Conservation (phyloP, 805 yeast species). For the Wickerhamiella kazuoi region DNA sequence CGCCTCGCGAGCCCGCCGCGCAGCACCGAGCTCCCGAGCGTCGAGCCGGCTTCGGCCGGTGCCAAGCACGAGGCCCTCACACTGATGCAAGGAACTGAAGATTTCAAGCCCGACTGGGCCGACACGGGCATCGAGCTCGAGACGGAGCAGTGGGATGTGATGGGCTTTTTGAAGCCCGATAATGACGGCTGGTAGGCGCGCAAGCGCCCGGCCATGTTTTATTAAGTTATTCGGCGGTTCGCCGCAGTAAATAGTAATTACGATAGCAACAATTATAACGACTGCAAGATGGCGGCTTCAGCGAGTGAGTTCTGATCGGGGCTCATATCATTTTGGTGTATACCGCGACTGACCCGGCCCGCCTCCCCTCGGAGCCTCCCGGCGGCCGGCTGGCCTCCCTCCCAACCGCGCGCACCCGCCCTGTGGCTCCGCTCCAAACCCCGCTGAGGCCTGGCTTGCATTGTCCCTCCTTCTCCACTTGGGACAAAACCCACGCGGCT, state of each 20-base stretch:
- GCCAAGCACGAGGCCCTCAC: neutral
- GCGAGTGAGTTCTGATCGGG: too few species aligned
- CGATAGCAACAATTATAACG: neutral
- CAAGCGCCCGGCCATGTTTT: neutral
- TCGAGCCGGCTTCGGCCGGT: neutral
- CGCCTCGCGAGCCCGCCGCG: neutral
- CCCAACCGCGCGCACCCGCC: too few species aligned
- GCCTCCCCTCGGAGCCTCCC: too few species aligned
- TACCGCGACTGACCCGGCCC: too few species aligned
- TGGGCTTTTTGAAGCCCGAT: slow-evolving; percentile 1
- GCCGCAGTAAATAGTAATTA: neutral
- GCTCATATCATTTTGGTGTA: too few species aligned
- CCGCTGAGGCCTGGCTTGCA: too few species aligned
- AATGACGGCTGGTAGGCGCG: neutral
- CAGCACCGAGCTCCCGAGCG: neutral
- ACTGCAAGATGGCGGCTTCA: too few species aligned
- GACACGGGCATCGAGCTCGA: neutral
- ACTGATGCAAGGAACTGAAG: neutral
- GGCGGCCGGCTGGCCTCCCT: too few species aligned
- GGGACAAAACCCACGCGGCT: too few species aligned
- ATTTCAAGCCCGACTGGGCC: neutral
- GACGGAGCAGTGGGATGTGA: neutral
- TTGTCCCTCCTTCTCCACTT: too few species aligned
- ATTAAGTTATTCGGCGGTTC: neutral
- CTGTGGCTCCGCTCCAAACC: too few species aligned